Percentiles rank a stretch among this genome's conserved stretches.
phyloP scores from a whole-genome alignment of 371 early-diverging fungal species.

The Mortierella sp. region DNA sequence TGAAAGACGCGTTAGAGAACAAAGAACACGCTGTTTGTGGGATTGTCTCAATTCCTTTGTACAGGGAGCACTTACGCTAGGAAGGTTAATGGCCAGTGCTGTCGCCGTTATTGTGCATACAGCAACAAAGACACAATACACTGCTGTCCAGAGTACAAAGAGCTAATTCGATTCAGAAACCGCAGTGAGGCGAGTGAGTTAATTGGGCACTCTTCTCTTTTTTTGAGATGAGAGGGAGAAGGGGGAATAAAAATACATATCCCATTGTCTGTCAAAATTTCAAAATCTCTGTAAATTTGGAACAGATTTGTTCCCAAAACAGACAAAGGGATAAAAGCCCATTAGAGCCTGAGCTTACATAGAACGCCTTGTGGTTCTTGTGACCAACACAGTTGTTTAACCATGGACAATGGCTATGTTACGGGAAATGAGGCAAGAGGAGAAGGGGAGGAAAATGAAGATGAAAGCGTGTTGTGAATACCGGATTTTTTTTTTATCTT shows the following conservation, averaged over 20 bases:
- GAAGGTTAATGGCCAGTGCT: conserved; percentile 22
- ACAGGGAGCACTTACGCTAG: conserved; percentile 28
- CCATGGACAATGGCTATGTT: conserved; percentile 55
- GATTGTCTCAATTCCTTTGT: not conserved
- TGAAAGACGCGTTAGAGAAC: not conserved
- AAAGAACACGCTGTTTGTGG: not conserved
- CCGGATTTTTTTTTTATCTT: too few species aligned
- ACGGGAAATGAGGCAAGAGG: not conserved
- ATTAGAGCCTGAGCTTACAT: too few species aligned
- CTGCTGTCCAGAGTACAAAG: conserved; percentile 50
- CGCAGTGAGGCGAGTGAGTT: not conserved
- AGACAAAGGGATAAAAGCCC: too few species aligned
- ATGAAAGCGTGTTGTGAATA: too few species aligned
- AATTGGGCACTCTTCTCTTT: not conserved
- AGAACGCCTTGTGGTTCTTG: conserved; percentile 55
- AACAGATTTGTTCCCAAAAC: too few species aligned
- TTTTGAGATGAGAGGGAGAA: not conserved
- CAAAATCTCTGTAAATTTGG: too few species aligned
- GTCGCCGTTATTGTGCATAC: conserved; percentile 48
- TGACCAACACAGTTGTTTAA: conserved; percentile 57
- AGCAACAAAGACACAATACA: conserved; percentile 45
- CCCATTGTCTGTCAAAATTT: too few species aligned
- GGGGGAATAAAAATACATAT: too few species aligned
- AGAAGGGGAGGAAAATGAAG: not conserved
- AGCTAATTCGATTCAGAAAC: conserved; percentile 14